Percentiles rank a stretch among this genome's conserved stretches.
These are phyloP conservation scores for Triticum turgidum DNA, from an alignment of 176 grass and related monocot genomes.

Conservation along the genomic window DNA sequence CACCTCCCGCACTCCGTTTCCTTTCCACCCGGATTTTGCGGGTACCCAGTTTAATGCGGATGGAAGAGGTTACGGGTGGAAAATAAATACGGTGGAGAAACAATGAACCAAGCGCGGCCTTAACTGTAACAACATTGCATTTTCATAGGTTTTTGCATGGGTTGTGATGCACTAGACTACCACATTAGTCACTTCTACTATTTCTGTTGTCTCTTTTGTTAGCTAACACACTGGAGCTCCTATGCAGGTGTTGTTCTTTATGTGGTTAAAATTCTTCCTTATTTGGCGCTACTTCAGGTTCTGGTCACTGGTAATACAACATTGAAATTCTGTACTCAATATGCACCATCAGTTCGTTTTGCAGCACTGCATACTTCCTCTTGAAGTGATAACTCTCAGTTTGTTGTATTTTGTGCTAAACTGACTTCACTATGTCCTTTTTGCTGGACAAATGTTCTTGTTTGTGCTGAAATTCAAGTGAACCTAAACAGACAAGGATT, in stretches of 20 bases:
- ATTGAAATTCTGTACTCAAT: background rate
- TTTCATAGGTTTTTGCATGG: background rate
- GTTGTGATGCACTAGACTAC: background rate
- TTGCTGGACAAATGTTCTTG: background rate
- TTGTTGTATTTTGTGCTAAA: background rate
- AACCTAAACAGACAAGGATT: background rate
- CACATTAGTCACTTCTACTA: background rate
- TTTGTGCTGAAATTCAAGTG: background rate
- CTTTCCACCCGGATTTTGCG: too few relatives aligned
- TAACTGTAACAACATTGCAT: background rate
- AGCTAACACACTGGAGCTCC: background rate
- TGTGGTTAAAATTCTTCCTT: conserved; percentile 99
- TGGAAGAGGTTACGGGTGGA: too few relatives aligned
- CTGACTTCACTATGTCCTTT: background rate
- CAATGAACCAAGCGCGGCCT: too few relatives aligned
- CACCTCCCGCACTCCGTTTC: too few relatives aligned
- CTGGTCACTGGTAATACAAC: conserved; percentile 83
- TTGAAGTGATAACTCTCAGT: background rate
- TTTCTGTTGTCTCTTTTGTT: conserved; percentile 13
- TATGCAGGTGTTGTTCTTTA: conserved; percentile 89
- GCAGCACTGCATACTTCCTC: background rate
- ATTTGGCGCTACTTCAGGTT: conserved; percentile 99
- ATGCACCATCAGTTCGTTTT: background rate
- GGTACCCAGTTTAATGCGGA: too few relatives aligned
- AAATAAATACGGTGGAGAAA: too few relatives aligned